Evolutionary conservation across 2,329 filamentous ascomycete genomes (phyloP).

Genomic region (Nectriaceae sp.): DNA sequence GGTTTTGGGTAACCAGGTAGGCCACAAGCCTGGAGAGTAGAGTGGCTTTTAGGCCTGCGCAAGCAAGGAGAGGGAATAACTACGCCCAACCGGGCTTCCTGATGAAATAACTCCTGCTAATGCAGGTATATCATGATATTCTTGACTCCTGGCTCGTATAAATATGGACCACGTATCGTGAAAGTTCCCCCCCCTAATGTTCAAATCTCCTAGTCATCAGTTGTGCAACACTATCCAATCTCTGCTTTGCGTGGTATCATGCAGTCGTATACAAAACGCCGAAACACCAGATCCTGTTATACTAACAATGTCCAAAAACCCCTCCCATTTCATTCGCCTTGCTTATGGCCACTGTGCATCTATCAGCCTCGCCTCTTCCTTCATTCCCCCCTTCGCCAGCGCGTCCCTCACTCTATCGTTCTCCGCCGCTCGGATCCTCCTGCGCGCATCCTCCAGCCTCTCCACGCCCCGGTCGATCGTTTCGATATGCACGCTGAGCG

Average conservation of each 20-base stretch:
- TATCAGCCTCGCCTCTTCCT: constrained; percentile 44
- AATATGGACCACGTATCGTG: not conserved
- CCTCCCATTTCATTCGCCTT: not conserved
- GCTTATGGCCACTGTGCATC: constrained; percentile 31
- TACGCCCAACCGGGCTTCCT: not conserved
- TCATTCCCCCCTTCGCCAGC: constrained; percentile 46
- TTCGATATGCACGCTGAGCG: constrained; percentile 73
- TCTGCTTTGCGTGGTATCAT: not conserved
- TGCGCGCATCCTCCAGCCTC: constrained; percentile 65
- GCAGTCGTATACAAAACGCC: not conserved
- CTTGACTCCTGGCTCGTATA: too few species aligned
- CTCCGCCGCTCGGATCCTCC: constrained; percentile 59
- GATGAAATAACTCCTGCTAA: not conserved
- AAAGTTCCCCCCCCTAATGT: constrained; percentile 3
- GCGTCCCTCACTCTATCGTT: constrained; percentile 57
- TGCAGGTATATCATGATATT: not conserved
- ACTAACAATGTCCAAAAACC: not conserved
- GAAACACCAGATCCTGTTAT: not conserved
- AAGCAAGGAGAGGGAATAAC: not conserved
- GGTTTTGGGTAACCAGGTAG: constrained; percentile 5
- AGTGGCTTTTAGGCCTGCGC: not conserved
- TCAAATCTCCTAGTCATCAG: too few species aligned
- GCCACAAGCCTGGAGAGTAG: not conserved
- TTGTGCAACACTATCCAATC: too few species aligned
- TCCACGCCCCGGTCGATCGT: constrained; percentile 74